Evolutionary conservation across 257 asterid species (phyloP).

Genomic region (Solanum habrochaites): DNA sequence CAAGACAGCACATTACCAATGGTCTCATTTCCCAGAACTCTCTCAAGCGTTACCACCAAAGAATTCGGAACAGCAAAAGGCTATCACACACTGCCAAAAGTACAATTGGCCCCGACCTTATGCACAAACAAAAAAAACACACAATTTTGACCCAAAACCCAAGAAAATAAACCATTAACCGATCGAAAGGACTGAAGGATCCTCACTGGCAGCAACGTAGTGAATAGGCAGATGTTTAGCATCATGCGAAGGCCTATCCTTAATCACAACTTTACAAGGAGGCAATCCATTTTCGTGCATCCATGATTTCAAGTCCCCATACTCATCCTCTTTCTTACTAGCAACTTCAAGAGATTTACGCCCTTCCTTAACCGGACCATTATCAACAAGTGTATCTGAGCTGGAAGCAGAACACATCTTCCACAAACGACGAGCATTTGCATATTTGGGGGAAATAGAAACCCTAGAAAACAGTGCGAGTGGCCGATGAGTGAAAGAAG

Average conservation of each 20-base stretch:
- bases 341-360: constrained; percentile 30
- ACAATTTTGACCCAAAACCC: not conserved
- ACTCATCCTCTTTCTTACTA: constrained; percentile 26
- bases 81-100: constrained; percentile 65
- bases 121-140: not conserved
- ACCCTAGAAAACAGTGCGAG: constrained; percentile 21
- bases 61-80: constrained; percentile 76
- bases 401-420: constrained; percentile 39
- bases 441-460: constrained; percentile 15
- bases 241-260: constrained; percentile 65
- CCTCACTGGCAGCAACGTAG: constrained; percentile 86
- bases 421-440: constrained; percentile 10
- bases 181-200: constrained; percentile 53
- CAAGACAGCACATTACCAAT: constrained; percentile 43
- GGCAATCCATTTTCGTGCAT: constrained; percentile 92
- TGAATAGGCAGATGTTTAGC: constrained; percentile 58
- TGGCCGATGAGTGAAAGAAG: constrained; percentile 25
- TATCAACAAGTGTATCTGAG: constrained; percentile 44
- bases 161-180: not conserved
- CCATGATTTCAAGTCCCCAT: constrained; percentile 72
- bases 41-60: constrained; percentile 91
- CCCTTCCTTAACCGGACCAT: constrained; percentile 6
- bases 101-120: not conserved
- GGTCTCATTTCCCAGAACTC: constrained; percentile 86
- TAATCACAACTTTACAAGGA: constrained; percentile 65